These are phyloP conservation scores for Mycosphaerella sp. DNA, from an alignment of 2,329 filamentous ascomycete species.

Conservation along the genomic window DNA sequence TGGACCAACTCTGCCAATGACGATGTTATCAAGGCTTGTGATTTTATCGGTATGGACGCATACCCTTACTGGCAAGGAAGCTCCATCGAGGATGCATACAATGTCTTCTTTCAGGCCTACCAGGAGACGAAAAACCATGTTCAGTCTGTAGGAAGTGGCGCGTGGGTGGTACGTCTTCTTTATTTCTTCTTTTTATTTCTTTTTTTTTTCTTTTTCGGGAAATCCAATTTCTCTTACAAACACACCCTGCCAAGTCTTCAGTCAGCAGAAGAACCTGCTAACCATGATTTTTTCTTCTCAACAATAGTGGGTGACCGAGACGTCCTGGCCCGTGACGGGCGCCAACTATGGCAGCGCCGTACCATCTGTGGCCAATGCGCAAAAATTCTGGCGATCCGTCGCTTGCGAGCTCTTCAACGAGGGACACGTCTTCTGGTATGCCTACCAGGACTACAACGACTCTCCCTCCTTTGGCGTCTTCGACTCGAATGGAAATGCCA, in stretches of 20 bases:
- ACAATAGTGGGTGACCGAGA: conserved; percentile 41
- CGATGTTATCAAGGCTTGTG: conserved; percentile 54
- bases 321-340: conserved; percentile 57
- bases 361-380: conserved; percentile 52
- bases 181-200: too few species aligned
- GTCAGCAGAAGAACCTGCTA: background rate
- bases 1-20: conserved; percentile 53
- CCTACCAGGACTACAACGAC: conserved; percentile 49
- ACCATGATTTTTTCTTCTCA: background rate
- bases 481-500: conserved; percentile 30
- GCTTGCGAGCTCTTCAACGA: conserved; percentile 54
- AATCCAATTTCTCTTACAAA: too few species aligned
- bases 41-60: conserved; percentile 60
- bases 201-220: too few species aligned
- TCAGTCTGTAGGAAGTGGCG: conserved; percentile 31
- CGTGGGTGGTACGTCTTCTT: conserved; percentile 13
- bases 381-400: conserved; percentile 57
- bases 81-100: conserved; percentile 50
- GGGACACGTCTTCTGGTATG: conserved; percentile 53
- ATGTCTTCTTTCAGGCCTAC: conserved; percentile 47
- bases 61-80: conserved; percentile 60
- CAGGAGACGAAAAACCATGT: conserved; percentile 38
- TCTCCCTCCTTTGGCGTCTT: conserved; percentile 38
- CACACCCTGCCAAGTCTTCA: background rate
- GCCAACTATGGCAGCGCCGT: conserved; percentile 50